Percentiles rank a stretch among this genome's conserved stretches.
Conservation (phyloP, 176 grass and related monocot species). For the Thinopyrum elongatum region DNA sequence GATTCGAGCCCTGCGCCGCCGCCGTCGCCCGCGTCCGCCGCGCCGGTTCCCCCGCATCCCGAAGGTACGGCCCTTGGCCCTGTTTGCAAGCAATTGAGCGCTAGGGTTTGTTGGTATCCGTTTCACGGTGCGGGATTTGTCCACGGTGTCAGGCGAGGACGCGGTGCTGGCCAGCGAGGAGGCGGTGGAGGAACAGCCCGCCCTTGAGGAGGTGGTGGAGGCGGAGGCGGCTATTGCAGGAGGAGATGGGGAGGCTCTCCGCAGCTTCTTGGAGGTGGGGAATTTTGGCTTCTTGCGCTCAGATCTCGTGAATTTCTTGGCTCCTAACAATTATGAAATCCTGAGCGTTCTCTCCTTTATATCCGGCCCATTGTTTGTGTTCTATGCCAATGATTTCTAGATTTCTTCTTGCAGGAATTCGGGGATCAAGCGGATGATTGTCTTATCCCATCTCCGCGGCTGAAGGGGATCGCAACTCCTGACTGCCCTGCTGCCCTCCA, state of each 20-base stretch:
- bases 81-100: not conserved
- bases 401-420: conserved; percentile 39
- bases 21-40: not conserved
- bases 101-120: not conserved
- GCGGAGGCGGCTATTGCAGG: not conserved
- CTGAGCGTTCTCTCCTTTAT: not conserved
- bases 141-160: conserved; percentile 21
- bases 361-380: not conserved
- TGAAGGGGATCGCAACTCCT: conserved; percentile 57
- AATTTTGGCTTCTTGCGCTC: not conserved
- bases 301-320: not conserved
- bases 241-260: conserved; percentile 17
- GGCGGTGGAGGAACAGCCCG: not conserved
- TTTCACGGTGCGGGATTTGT: conserved; percentile 22
- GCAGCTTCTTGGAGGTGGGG: conserved; percentile 30
- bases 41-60: not conserved
- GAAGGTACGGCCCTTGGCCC: conserved; percentile 14
- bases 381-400: not conserved
- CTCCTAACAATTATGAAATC: not conserved
- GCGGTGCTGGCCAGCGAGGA: not conserved
- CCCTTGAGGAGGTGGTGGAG: not conserved
- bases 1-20: not conserved
- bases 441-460: conserved; percentile 40
- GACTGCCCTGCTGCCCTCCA: conserved; percentile 46
- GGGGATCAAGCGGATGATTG: conserved; percentile 32